phyloP scores from a whole-genome alignment of 2,329 filamentous ascomycete genomes.

The Fusarium lyarnte region DNA sequence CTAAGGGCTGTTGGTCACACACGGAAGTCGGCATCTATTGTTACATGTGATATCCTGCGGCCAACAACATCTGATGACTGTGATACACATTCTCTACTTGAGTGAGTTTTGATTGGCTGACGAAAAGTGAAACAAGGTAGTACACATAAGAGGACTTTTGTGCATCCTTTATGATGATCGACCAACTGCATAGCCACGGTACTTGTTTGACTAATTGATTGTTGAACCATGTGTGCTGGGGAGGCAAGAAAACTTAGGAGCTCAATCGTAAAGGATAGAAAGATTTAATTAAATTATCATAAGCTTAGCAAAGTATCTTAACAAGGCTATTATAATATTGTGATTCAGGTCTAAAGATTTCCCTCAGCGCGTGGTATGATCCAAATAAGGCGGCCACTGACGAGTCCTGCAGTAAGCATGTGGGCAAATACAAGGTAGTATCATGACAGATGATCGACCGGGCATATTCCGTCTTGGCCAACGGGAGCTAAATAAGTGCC shows the following conservation, averaged over 20 bases:
- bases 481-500: not conserved
- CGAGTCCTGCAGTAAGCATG: not conserved
- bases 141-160: not conserved
- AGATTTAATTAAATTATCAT: too few species aligned
- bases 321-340: too few species aligned
- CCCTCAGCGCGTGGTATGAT: not conserved
- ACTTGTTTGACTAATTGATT: not conserved
- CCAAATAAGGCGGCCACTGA: not conserved
- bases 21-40: not conserved
- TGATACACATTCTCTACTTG: not conserved
- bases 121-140: not conserved
- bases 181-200: not conserved
- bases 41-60: not conserved
- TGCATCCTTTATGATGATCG: not conserved
- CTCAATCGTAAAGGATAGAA: not conserved
- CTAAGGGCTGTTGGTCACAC: not conserved
- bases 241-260: not conserved
- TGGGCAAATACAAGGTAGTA: not conserved
- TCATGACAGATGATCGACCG: not conserved
- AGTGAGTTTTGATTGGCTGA: not conserved
- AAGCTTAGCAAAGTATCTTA: not conserved
- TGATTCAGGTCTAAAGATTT: too few species aligned
- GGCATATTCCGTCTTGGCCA: not conserved
- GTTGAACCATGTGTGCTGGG: fast-evolving
- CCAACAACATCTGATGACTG: not conserved